These are phyloP conservation scores for Zymoseptoria brevis DNA, from an alignment of 2,329 filamentous ascomycete species.

Conservation along the genomic window DNA sequence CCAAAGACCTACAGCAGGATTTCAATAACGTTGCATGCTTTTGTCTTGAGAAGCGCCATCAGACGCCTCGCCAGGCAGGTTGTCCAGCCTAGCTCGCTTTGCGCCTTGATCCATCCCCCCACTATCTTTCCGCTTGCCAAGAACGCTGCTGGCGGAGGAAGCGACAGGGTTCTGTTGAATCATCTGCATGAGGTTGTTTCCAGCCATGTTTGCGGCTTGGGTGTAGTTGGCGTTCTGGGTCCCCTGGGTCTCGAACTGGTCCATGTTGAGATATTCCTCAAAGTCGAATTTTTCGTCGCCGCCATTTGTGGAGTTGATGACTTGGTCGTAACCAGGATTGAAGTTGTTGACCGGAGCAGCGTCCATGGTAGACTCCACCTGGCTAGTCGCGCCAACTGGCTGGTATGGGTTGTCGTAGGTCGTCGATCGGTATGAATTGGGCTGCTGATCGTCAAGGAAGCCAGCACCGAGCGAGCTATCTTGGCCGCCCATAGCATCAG, in stretches of 20 bases:
- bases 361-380: neutral
- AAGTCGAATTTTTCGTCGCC: neutral
- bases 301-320: neutral
- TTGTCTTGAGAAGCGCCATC: too few species aligned
- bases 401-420: neutral
- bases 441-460: neutral
- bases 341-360: neutral
- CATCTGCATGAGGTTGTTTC: conserved; percentile 1
- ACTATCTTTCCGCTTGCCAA: conserved; percentile 18
- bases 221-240: conserved; percentile 3
- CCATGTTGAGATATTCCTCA: neutral
- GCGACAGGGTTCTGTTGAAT: neutral
- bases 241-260: neutral
- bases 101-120: too few species aligned
- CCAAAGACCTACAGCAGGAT: too few species aligned
- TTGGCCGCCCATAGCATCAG: neutral
- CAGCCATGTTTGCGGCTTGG: conserved; percentile 1
- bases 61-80: too few species aligned
- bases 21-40: too few species aligned
- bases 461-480: neutral
- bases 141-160: neutral
- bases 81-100: too few species aligned
- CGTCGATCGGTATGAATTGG: neutral
- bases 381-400: neutral
- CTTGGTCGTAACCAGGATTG: neutral